These are phyloP conservation scores for Zanthoxylum bungeanum DNA, from an alignment of 345 rosid genomes.

Conservation along the genomic window DNA sequence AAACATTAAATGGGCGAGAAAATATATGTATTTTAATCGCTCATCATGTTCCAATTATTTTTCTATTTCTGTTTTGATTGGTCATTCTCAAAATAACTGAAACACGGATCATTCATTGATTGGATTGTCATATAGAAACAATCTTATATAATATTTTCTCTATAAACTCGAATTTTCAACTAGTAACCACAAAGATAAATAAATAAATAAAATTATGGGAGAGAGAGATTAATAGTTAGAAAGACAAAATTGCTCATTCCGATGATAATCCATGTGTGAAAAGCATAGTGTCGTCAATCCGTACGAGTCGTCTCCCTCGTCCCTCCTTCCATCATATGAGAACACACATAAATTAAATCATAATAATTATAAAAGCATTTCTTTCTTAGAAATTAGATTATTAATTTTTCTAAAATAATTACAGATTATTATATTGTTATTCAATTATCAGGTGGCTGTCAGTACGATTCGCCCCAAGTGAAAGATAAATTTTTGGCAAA, in stretches of 20 bases:
- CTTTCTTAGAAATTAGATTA: neutral
- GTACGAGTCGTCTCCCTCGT: slow-evolving; percentile 25
- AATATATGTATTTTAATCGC: no score
- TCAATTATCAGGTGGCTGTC: slow-evolving; percentile 26
- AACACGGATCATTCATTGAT: no score
- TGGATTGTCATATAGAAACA: no score
- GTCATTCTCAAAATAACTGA: no score
- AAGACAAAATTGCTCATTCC: slow-evolving; percentile 6
- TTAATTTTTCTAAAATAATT: neutral
- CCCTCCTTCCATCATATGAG: slow-evolving; percentile 12
- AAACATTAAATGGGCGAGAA: no score
- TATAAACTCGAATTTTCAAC: neutral
- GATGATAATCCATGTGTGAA: slow-evolving; percentile 24
- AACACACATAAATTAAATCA: neutral
- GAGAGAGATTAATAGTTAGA: neutral
- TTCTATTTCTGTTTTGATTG: no score
- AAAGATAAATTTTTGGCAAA: no score
- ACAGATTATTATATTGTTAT: slow-evolving; percentile 9
- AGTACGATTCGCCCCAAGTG: slow-evolving; percentile 12
- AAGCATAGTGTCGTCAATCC: slow-evolving; percentile 44
- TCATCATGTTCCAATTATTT: no score
- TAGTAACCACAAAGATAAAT: no score
- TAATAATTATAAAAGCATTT: neutral
- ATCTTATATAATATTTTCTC: no score
- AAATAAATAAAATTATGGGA: no score